phyloP scores from a whole-genome alignment of 352 stramenopile genomes.

The Globisporangium carolinianum region DNA sequence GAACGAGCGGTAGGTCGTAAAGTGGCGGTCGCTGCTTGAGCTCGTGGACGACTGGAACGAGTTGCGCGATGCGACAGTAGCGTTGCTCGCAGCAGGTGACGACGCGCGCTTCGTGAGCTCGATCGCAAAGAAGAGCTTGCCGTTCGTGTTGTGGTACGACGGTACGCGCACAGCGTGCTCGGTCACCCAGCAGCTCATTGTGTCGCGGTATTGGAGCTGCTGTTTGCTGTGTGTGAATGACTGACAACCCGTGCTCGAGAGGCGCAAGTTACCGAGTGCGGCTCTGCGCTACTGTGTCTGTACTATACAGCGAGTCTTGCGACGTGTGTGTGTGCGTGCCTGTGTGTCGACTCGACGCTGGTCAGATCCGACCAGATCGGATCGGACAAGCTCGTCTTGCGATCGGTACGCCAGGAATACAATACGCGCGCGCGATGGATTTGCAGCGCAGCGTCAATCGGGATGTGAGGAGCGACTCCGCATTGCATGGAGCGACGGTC shows the following conservation, averaged over 20 bases:
- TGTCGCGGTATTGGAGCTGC: background rate
- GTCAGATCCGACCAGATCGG: background rate
- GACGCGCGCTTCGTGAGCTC: conserved; percentile 16
- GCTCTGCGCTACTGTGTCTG: background rate
- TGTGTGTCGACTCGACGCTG: too few species aligned
- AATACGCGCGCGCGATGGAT: too few species aligned
- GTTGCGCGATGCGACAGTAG: conserved; percentile 12
- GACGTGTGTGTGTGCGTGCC: too few species aligned
- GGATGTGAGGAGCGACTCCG: too few species aligned
- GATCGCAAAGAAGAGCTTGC: conserved; percentile 21
- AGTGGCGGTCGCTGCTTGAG: conserved; percentile 15
- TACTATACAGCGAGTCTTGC: too few species aligned
- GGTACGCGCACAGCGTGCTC: conserved; percentile 15
- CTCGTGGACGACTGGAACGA: conserved; percentile 12
- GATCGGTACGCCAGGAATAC: too few species aligned
- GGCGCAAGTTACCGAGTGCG: conserved; percentile 2
- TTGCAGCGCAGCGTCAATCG: too few species aligned
- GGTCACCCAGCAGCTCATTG: conserved; percentile 17
- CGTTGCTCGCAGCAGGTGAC: conserved; percentile 16
- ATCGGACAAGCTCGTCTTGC: background rate
- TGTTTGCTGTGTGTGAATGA: background rate
- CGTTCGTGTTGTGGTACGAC: conserved; percentile 15
- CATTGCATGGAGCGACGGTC: too few species aligned
- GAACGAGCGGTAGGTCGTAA: conserved; percentile 34
- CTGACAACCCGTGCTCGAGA: background rate